These are phyloP conservation scores for Geranomyces michiganensis DNA, from an alignment of 192 early-diverging fungal genomes.

Conservation along the genomic window DNA sequence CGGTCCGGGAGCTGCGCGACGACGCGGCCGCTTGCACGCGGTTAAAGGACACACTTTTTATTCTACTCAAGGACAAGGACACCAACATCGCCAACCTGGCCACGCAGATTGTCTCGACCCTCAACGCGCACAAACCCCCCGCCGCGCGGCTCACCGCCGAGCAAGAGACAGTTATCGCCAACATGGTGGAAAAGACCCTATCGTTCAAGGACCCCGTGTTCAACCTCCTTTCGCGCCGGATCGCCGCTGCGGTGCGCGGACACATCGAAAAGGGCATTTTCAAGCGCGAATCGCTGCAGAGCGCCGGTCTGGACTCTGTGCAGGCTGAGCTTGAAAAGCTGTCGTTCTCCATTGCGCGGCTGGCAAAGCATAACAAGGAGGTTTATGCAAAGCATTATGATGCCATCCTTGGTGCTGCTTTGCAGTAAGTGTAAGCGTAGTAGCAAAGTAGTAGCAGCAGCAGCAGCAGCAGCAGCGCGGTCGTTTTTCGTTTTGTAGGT, in stretches of 20 bases:
- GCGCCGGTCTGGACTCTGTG: constrained; percentile 55
- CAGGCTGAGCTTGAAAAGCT: constrained; percentile 54
- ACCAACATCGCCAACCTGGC: constrained; percentile 43
- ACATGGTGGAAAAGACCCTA: constrained; percentile 53
- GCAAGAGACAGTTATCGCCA: constrained; percentile 40
- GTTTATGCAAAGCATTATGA: constrained; percentile 65
- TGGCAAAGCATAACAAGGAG: constrained; percentile 63
- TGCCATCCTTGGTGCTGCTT: constrained; percentile 41
- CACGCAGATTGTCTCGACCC: constrained; percentile 27
- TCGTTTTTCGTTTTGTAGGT: too few relatives aligned
- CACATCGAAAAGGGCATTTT: constrained; percentile 48
- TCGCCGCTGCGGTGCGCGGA: constrained; percentile 45
- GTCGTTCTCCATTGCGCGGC: constrained; percentile 40
- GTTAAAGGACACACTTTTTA: constrained; percentile 43
- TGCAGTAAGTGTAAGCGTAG: too few relatives aligned
- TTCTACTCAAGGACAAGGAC: constrained; percentile 33
- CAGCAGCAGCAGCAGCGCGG: too few relatives aligned
- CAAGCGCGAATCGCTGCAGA: constrained; percentile 47
- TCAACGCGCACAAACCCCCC: constrained; percentile 16
- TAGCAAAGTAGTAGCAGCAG: too few relatives aligned
- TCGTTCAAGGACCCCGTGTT: constrained; percentile 59
- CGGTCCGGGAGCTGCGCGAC: constrained; percentile 46
- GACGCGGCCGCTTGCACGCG: constrained; percentile 25
- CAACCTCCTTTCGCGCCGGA: constrained; percentile 52
- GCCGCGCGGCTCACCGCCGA: constrained; percentile 37